Evolutionary conservation across 2,329 filamentous ascomycete species (phyloP).

Genomic region (Leptoxyphium fumago): DNA sequence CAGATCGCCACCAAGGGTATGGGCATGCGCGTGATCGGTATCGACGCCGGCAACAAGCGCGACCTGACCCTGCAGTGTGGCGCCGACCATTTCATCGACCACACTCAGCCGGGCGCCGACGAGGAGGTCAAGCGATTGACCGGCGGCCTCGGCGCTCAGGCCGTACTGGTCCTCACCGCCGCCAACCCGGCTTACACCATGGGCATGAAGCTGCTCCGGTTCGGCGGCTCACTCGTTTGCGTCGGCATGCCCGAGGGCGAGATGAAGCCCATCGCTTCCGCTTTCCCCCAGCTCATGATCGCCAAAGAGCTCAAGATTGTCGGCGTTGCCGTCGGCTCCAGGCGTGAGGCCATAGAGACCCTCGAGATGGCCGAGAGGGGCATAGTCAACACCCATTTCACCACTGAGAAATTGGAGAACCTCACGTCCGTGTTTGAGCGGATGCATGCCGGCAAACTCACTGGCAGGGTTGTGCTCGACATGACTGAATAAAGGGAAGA

Average conservation of each 20-base stretch:
- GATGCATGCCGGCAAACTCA: slow-evolving; percentile 30
- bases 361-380: slow-evolving; percentile 30
- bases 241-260: slow-evolving; percentile 35
- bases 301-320: slow-evolving; percentile 29
- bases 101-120: slow-evolving; percentile 39
- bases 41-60: slow-evolving; percentile 50
- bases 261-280: slow-evolving; percentile 28
- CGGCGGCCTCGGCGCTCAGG: slow-evolving; percentile 43
- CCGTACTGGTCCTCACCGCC: slow-evolving; percentile 41
- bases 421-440: slow-evolving; percentile 31
- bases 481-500: slow-evolving; percentile 10
- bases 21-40: slow-evolving; percentile 44
- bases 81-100: slow-evolving; percentile 51
- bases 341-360: slow-evolving; percentile 35
- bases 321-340: slow-evolving; percentile 31
- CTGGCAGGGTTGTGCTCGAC: slow-evolving; percentile 35
- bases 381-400: slow-evolving; percentile 34
- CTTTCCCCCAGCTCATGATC: slow-evolving; percentile 26
- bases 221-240: slow-evolving; percentile 30
- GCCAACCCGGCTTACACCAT: slow-evolving; percentile 32
- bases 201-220: slow-evolving; percentile 27
- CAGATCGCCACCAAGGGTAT: slow-evolving; percentile 47
- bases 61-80: slow-evolving; percentile 47
- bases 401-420: slow-evolving; percentile 32
- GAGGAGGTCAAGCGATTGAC: slow-evolving; percentile 43